Evolutionary conservation across 352 stramenopile genomes (phyloP), one percentile per base, ranked within the genome.

Genomic region (Thraustochytrium striatum): DNA sequence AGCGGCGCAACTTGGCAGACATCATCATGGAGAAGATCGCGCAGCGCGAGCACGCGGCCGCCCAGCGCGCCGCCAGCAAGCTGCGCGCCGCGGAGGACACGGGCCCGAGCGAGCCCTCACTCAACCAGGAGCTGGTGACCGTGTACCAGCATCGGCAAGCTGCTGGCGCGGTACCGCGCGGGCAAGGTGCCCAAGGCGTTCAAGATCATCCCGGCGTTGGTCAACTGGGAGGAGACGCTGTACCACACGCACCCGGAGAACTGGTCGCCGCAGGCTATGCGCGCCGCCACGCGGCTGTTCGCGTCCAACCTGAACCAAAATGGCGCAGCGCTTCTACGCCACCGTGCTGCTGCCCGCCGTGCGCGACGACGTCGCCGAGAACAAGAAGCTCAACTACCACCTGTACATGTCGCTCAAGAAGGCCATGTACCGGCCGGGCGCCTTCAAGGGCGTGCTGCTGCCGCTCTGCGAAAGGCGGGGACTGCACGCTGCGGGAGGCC

Each of bases 1-100:
- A 95, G 79, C 87, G 90, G 55, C 90, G 91, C 78, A 98, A 95
- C 78, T 88, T 99, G 16, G 96, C 95, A 0, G 96, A 99, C 87
- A 98, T 99, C 61, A 99, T 99, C 84, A 97, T 99, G 91, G 92
- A 96, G 83, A 99, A 98, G 86, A 99, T 99, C 84, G 90, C 94
- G 59, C 93, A 99, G 86, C 98, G 98, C 83, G 89, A 95, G 61
- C 86, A 85, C 44, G 90, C 93, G 69, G 58, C 53, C 38, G 36
- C 62, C 35, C 38, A 58, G 65, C 57, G 36, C 35, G 35, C 28
- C 82, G 86, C 83, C 88, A 83, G 13, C 68, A 70, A 50, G 35
- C 65, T 55, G 52, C 9, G 65, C 11, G 21, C 8, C 16, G 39
- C 21, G 25, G 30, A 65, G 32, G 39, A 13, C 32, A 61, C 38